phyloP scores from a whole-genome alignment of 306 rosid genomes.

The Castanea sativa region DNA sequence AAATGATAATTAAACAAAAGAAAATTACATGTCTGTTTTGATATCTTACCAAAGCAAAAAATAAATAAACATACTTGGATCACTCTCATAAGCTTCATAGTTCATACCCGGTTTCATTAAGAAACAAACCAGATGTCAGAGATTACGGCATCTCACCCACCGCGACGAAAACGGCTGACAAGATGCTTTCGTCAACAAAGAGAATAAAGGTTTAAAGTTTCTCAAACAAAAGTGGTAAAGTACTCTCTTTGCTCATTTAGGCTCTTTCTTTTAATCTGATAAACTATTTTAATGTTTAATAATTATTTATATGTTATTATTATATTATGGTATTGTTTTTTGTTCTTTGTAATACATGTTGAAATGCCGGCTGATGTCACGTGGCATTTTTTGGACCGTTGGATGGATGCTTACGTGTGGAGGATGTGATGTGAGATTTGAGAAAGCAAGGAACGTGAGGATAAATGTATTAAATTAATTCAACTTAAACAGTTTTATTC shows the following conservation, averaged over 20 bases:
- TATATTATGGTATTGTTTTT: neutral
- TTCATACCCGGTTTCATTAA: neutral
- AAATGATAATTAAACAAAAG: too few species aligned
- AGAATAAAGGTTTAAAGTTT: constrained; percentile 15
- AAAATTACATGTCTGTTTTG: neutral
- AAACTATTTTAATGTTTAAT: neutral
- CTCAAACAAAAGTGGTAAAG: neutral
- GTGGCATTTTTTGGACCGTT: neutral
- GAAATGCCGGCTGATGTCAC: neutral
- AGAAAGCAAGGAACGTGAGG: neutral
- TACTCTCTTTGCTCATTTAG: neutral
- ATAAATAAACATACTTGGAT: neutral
- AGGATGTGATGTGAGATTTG: neutral
- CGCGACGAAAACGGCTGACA: neutral
- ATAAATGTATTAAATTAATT: neutral
- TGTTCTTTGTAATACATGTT: neutral
- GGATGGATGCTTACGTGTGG: neutral
- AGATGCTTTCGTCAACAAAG: constrained; percentile 18
- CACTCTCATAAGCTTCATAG: neutral
- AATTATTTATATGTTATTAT: neutral
- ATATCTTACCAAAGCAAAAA: neutral
- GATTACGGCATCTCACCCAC: constrained; percentile 39
- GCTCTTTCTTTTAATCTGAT: neutral
- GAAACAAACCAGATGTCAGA: constrained; percentile 21
- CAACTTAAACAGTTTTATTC: neutral